These are phyloP conservation scores for Trypanosoma melophagium DNA, from an alignment of 208 protist species.

Conservation along the genomic window DNA sequence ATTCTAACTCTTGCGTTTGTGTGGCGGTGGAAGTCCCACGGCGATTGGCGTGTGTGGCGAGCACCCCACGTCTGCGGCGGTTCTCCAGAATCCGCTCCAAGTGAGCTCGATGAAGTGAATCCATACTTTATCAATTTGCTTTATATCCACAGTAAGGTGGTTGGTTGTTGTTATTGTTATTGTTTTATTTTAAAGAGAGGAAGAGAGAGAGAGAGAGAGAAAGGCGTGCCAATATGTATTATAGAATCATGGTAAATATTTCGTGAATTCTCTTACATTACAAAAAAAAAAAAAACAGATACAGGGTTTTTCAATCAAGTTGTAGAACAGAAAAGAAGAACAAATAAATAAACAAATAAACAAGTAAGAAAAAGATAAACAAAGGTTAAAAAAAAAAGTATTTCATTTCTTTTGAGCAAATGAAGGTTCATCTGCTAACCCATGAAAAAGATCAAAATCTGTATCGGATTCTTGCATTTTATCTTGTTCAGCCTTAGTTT, in stretches of 20 bases:
- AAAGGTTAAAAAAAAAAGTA: slow-evolving; percentile 15
- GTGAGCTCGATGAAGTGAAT: slow-evolving; percentile 63
- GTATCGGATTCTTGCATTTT: slow-evolving; percentile 66
- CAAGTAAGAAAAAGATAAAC: slow-evolving; percentile 27
- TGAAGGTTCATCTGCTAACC: slow-evolving; percentile 71
- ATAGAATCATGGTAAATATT: too few relatives aligned
- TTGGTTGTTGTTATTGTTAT: background rate
- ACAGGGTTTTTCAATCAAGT: background rate
- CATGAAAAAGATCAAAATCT: slow-evolving; percentile 87
- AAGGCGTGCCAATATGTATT: background rate
- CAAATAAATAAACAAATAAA: slow-evolving; percentile 1
- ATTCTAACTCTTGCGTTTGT: slow-evolving; percentile 28
- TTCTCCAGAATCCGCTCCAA: slow-evolving; percentile 75
- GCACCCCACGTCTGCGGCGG: slow-evolving; percentile 56
- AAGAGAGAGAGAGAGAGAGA: slow-evolving; percentile 2
- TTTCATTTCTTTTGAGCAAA: slow-evolving; percentile 37
- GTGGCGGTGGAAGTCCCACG: slow-evolving; percentile 29
- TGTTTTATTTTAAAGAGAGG: background rate
- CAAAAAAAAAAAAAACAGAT: background rate
- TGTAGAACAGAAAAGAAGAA: slow-evolving; percentile 10
- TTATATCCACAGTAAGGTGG: background rate
- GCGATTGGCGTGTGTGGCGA: slow-evolving; percentile 22
- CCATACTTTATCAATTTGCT: slow-evolving; percentile 38
- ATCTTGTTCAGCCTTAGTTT: slow-evolving; percentile 79
- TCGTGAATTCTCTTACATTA: too few relatives aligned